Base-by-base conservation (phyloP, 495 filamentous ascomycete genomes). In the Venustampulla echinocandica region DNA sequence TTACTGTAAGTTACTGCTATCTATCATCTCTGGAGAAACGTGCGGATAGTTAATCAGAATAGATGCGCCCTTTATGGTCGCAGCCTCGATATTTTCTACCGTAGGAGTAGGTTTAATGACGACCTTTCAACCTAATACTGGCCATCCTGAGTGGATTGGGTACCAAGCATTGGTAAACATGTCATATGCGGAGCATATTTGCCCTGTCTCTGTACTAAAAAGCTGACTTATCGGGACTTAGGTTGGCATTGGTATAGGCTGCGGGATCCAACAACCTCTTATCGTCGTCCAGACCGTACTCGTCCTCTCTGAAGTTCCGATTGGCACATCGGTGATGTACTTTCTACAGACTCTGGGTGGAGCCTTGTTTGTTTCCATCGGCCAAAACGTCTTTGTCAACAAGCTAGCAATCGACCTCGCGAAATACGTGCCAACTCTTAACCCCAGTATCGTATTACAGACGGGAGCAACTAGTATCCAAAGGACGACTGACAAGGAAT, bases 51-150 rank as follows among this genome's bases (percentile, higher is more conserved):
- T 86, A 89, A 63, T 90, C n/a, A n/a, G n/a, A n/a, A n/a, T n/a
- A n/a, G n/a, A 89, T 64, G 74, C 79, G 0, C 87, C 85, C 0
- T 85, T 81, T 57, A 82, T 90, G 73, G 68, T 84, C 42, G 46
- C 67, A 15, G 71, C 76, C 0, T 64, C 79, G 1, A 63, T 81
- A 32, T 30, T 92, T 14, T 61, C 71, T 34, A 57, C 82, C 6
- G 64, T 89, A 53, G 87, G 83, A 18, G 76, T 70, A 0, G 88
- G 85, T 0, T 69, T 93, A 7, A 55, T 89, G 2, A 73, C 72
- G 1, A 89, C 78, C 0, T 79, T 81, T 17, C 54, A 72, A n/a
- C 62, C 71, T 1, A 64, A 79, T 57, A 79, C 77, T 0, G 58
- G 61, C 6, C 53, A 66, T n/a, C 47, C 63, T 0, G 62, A 59